Percentiles rank a stretch among this genome's conserved stretches.
Conservation (phyloP, 192 early-diverging fungal genomes). For the Geranomyces variabilis region DNA sequence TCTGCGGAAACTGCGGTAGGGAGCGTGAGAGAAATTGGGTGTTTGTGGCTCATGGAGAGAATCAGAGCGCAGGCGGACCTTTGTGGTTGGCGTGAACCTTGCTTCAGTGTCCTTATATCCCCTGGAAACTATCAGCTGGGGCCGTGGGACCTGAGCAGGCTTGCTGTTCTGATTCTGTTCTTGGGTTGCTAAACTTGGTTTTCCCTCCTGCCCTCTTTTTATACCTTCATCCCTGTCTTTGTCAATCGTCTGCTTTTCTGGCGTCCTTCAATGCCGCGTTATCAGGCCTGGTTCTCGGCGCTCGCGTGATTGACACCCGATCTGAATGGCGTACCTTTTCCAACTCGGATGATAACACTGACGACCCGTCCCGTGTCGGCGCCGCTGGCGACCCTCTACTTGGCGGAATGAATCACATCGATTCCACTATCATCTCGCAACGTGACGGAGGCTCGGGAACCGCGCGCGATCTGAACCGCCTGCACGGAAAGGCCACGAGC, state of each 20-base stretch:
- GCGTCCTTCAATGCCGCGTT: not conserved
- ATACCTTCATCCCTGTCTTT: no score
- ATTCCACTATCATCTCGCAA: conserved; percentile 76
- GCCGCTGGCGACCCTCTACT: conserved; percentile 76
- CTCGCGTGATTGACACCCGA: conserved; percentile 89
- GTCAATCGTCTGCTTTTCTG: no score
- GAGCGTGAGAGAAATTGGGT: not conserved
- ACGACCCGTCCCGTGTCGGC: conserved; percentile 91
- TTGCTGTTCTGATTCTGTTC: no score
- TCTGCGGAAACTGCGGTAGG: conserved; percentile 89
- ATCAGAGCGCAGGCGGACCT: no score
- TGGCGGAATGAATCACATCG: conserved; percentile 72
- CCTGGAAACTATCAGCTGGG: no score
- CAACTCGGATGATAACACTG: conserved; percentile 76
- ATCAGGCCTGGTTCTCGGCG: conserved; percentile 74
- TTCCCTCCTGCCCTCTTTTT: no score
- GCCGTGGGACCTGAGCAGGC: no score
- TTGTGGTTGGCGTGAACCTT: no score
- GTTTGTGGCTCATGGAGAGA: no score
- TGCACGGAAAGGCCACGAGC: conserved; percentile 71
- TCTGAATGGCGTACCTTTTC: conserved; percentile 97
- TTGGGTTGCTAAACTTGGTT: no score
- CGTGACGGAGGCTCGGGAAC: conserved; percentile 76
- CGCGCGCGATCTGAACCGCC: conserved; percentile 71
- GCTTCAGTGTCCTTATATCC: no score